Base-by-base conservation (phyloP, 768 basidiomycete species). In the Tylopilus balloui region DNA sequence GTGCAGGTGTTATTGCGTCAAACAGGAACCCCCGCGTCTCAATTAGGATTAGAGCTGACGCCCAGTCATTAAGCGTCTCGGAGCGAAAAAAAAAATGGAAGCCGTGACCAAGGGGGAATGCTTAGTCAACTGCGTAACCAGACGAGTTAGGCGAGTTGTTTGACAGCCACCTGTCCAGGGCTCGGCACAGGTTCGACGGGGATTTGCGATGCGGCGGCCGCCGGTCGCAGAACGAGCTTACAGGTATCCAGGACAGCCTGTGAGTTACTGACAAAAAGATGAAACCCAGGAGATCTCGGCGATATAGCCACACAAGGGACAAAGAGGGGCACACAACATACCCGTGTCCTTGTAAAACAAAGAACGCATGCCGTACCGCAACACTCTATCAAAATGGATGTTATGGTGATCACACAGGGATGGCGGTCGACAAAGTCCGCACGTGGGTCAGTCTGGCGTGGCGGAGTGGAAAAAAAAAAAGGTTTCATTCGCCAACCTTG, bases 81-180 rank as follows among this genome's bases (percentile, higher is more conserved):
- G 65, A 54, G 58, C 45, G 42, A 48, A n/a, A n/a, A 53, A 49
- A 56, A 47, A 57, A 64, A 69, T 52, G 67, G 57, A 63, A 65
- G 67, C 56, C 46, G 52, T 34, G 42, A 43, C 14, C 47, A 47
- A 37, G 42, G 47, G 48, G 17, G 14, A 42, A 52, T 63, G 61
- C 43, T 14, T 63, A 32, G 8, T 4, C 24, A 63, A 65, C 62
- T 44, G 36, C 39, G 55, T 54, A 45, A 53, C 48, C 48, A 45
- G 42, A 49, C 34, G 19, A 20, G 42, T 47, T 63, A 53, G 55
- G 57, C 60, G 55, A 60, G 35, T 6, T 8, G 37, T 40, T n/a
- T 56, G 50, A 42, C 58, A 50, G 45, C 39, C 51, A n/a, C 48
- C 27, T 35, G 23, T 57, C 48, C 53, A 60, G 57, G 60, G 57